Conservation (phyloP, 2,329 filamentous ascomycete genomes). For the Sclerotinia borealis region DNA sequence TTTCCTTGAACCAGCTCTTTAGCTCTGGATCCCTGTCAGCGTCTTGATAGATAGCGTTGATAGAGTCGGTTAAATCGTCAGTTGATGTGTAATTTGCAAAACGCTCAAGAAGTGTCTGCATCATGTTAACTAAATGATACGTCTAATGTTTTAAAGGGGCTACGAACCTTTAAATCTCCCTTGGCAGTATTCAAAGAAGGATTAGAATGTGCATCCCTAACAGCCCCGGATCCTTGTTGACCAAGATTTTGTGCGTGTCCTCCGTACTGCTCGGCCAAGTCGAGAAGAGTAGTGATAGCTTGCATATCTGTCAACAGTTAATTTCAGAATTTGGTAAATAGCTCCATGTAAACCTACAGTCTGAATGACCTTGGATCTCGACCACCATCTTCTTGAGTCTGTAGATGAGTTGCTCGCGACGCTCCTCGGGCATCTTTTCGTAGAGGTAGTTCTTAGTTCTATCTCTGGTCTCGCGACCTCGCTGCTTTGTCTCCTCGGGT, state of each 20-base stretch:
- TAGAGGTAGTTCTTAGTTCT: conserved; percentile 66
- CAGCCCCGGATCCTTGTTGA: conserved; percentile 57
- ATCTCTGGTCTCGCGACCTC: conserved; percentile 46
- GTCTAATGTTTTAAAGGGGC: not conserved
- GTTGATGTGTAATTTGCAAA: conserved; percentile 93
- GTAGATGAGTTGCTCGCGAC: conserved; percentile 86
- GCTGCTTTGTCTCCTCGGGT: conserved; percentile 54
- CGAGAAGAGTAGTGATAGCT: conserved; percentile 82
- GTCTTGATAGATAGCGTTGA: conserved; percentile 80
- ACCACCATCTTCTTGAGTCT: conserved; percentile 97
- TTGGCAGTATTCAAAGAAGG: conserved; percentile 65
- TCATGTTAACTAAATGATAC: conserved; percentile 33
- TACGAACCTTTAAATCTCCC: conserved; percentile 57
- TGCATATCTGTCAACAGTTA: conserved; percentile 55
- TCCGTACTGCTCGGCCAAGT: conserved; percentile 78
- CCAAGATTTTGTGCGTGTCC: conserved; percentile 63
- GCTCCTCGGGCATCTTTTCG: conserved; percentile 85
- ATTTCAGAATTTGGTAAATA: conserved; percentile 3
- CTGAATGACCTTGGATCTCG: conserved; percentile 90
- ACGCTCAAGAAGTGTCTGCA: conserved; percentile 73
- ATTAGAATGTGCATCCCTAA: conserved; percentile 65
- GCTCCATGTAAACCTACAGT: conserved; percentile 51
- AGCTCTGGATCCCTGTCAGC: conserved; percentile 83
- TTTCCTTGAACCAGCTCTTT: conserved; percentile 77
- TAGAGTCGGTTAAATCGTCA: conserved; percentile 77